These are phyloP conservation scores for Serpula lacrymans DNA, from an alignment of 768 basidiomycete species.

Conservation along the genomic window DNA sequence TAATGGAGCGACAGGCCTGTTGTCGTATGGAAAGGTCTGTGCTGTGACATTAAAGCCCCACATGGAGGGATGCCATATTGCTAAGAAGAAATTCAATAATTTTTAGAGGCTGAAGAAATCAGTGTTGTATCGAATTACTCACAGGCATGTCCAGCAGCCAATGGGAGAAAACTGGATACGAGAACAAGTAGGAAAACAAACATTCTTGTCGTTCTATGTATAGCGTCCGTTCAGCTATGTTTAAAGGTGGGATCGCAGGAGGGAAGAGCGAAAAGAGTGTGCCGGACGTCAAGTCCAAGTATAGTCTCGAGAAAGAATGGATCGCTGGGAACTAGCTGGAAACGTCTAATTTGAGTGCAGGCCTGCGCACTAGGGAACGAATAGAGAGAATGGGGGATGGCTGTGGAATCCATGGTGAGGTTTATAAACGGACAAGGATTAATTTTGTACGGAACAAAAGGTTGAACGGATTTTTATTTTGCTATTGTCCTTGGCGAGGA, in stretches of 20 bases:
- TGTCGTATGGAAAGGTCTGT: conserved; percentile 54
- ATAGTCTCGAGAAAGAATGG: background rate
- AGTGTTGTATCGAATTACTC: too few relatives aligned
- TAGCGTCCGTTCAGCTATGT: too few relatives aligned
- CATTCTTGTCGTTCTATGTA: too few relatives aligned
- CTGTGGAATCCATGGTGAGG: too few relatives aligned
- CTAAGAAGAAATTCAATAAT: conserved; percentile 21
- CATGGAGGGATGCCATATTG: conserved; percentile 58
- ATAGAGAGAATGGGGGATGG: background rate
- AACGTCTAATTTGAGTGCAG: conserved; percentile 3
- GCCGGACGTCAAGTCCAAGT: background rate
- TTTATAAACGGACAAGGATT: conserved; percentile 6
- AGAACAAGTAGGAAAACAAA: background rate
- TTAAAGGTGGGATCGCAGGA: background rate
- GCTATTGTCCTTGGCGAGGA: too few relatives aligned
- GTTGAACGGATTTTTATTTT: too few relatives aligned
- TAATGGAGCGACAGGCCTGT: conserved; percentile 52
- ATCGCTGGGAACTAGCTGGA: background rate
- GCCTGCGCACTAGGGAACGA: conserved; percentile 1
- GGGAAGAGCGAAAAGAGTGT: conserved; percentile 19
- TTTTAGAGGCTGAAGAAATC: too few relatives aligned
- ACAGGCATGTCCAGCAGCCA: conserved; percentile 17
- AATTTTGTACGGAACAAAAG: too few relatives aligned
- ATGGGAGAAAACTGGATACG: conserved; percentile 3
- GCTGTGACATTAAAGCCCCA: conserved; percentile 66